These are phyloP conservation scores for Coemansia sp. DNA, from an alignment of 192 early-diverging fungal genomes.

Conservation along the genomic window DNA sequence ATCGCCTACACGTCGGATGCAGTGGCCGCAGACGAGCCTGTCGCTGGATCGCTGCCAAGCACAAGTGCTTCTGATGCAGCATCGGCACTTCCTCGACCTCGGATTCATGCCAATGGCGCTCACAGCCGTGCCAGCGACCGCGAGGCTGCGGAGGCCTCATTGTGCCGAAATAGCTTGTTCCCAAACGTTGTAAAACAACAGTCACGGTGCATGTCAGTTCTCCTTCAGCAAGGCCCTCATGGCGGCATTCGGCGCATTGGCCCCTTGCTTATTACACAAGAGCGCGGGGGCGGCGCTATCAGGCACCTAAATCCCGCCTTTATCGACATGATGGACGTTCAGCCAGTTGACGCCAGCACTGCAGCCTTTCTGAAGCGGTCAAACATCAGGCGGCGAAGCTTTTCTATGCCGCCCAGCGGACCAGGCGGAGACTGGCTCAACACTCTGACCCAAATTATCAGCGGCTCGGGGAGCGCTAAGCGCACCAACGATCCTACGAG, in stretches of 20 bases:
- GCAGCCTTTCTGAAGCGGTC: slow-evolving; percentile 33
- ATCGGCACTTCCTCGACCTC: background rate
- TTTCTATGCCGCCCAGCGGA: slow-evolving; percentile 29
- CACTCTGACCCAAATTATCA: slow-evolving; percentile 17
- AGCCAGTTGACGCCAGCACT: slow-evolving; percentile 42
- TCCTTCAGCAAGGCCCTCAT: slow-evolving; percentile 53
- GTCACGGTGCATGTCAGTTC: slow-evolving; percentile 48
- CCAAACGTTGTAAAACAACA: slow-evolving; percentile 51
- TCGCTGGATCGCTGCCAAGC: background rate
- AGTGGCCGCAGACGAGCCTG: background rate
- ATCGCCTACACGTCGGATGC: slow-evolving; percentile 17
- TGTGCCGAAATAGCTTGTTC: slow-evolving; percentile 49
- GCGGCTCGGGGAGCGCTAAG: slow-evolving; percentile 5
- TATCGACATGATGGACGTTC: slow-evolving; percentile 54
- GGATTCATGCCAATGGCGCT: slow-evolving; percentile 1
- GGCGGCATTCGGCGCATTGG: slow-evolving; percentile 51
- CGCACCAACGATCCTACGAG: slow-evolving; percentile 1
- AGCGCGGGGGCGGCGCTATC: slow-evolving; percentile 47
- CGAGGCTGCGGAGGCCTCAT: slow-evolving; percentile 17
- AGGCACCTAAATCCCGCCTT: slow-evolving; percentile 42
- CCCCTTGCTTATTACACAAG: slow-evolving; percentile 40
- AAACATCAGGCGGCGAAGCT: slow-evolving; percentile 49
- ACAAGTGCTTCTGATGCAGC: background rate
- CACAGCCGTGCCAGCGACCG: slow-evolving; percentile 3
- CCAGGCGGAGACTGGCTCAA: slow-evolving; percentile 32